Evolutionary conservation across 2,329 filamentous ascomycete species (phyloP), one percentile per base, ranked within the genome.

Genomic region (Plenodomus lindquistii): DNA sequence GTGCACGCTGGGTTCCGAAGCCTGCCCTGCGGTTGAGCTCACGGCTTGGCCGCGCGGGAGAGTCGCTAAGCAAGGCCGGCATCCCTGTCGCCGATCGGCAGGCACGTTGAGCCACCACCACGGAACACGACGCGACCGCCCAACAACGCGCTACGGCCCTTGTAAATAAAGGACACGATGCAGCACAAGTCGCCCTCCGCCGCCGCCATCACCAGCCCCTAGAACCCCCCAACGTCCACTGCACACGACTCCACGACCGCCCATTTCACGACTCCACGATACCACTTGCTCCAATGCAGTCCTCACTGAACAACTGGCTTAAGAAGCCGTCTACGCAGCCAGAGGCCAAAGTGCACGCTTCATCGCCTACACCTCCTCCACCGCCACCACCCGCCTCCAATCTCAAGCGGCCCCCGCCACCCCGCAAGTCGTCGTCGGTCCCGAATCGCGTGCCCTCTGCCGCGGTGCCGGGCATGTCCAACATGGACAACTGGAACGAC

Each of bases 291-390:
- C 77, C 76, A 71, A 67, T 73, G 41, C 77, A 79, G 61, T 74
- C 75, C 11, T 77, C 75, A 3, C 62, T 80, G 47, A 73, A 72
- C 43, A 65, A 69, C 59, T 79, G 77, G 77, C 71, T 79, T 37
- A 74, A 73, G 51, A 78, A 77, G 69, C 71, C 75, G n/a, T 15
- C 6, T 13, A 13, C 9, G 27, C 27, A 31, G 11, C 11, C n/a
- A n/a, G n/a, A 56, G 60, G 13, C 40, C 67, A 19, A 66, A 71
- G 43, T 63, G 46, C 15, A 57, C 67, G 49, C 52, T 57, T 40
- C 52, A 59, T 17, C 41, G 48, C 34, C 55, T 19, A 37, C 43
- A 29, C 54, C 48, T 19, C 54, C 49, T 17, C 40, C 44, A 7
- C 43, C 52, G 6, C 27, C 48, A 27, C 34, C 31, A 4, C 31